Conservation (phyloP, 441 rosid species). For the Manihot esculenta region DNA sequence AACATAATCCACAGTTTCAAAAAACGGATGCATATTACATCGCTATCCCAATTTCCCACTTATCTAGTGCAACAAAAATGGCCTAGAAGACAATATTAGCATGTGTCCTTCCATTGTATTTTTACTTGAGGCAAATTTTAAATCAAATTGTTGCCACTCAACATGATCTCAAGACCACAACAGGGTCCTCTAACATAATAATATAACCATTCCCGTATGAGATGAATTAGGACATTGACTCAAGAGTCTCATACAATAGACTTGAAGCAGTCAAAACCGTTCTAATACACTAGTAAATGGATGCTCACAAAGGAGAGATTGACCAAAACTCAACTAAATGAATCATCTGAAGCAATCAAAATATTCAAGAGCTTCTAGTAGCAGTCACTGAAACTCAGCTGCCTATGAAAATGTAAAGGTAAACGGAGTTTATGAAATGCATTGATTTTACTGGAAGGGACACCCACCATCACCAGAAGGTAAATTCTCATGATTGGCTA, state of each 20-base stretch:
- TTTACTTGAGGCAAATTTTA: not conserved
- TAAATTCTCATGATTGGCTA: conserved; percentile 42
- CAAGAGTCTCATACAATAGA: not conserved
- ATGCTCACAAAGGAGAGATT: not conserved
- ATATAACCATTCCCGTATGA: not conserved
- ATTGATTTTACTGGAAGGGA: not conserved
- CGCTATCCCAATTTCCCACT: too few species aligned
- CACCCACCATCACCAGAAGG: conserved; percentile 57
- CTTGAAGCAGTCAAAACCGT: not conserved
- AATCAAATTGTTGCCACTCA: not conserved
- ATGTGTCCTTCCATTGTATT: not conserved
- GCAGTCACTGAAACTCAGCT: not conserved
- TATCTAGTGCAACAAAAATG: not conserved
- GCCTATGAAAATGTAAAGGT: not conserved
- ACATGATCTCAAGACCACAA: not conserved
- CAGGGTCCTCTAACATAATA: too few species aligned
- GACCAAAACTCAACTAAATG: too few species aligned
- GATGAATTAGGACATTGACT: not conserved
- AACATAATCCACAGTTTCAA: too few species aligned
- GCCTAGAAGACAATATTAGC: not conserved
- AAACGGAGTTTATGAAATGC: not conserved
- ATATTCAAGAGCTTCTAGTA: not conserved
- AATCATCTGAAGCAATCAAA: conserved; percentile 2
- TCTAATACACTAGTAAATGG: not conserved
- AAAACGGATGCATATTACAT: not conserved